A percentile compares a stretch with the other conserved stretches of the same genome.
Conservation (phyloP, 495 filamentous ascomycete genomes). For the Talaromyces borbonicus region DNA sequence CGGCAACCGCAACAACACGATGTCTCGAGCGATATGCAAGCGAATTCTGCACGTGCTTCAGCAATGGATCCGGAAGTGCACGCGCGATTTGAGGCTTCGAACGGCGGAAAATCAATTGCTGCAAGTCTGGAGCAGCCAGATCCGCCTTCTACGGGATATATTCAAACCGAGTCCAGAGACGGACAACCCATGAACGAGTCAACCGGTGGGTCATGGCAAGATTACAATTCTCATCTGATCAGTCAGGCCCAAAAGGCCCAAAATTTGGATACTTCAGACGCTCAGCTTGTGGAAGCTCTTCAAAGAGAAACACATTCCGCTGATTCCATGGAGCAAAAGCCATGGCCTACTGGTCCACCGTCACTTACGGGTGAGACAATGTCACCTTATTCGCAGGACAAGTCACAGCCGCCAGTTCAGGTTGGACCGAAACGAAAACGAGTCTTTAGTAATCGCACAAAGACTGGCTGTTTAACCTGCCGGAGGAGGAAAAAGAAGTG, state of each 20-base stretch:
- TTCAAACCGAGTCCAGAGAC: constrained; percentile 25
- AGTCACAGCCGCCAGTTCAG: constrained; percentile 38
- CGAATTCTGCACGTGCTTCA: constrained; percentile 13
- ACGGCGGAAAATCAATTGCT: constrained; percentile 11
- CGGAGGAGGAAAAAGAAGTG: constrained; percentile 96
- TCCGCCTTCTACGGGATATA: constrained; percentile 15
- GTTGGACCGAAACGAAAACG: constrained; percentile 74
- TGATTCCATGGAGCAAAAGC: constrained; percentile 25
- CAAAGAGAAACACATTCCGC: constrained; percentile 36
- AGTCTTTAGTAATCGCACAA: constrained; percentile 91
- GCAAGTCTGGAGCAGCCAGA: constrained; percentile 19
- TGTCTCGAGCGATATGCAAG: constrained; percentile 3
- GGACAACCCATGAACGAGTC: constrained; percentile 18
- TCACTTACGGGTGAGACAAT: constrained; percentile 27
- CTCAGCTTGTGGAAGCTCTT: constrained; percentile 39
- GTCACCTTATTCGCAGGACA: constrained; percentile 28
- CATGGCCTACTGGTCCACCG: constrained; percentile 15
- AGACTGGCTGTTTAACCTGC: constrained; percentile 96
- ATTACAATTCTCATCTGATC: constrained; percentile 32
- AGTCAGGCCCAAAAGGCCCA: constrained; percentile 35
- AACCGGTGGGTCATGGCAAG: constrained; percentile 27
- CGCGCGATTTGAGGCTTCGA: constrained; percentile 11
- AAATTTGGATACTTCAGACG: constrained; percentile 41
- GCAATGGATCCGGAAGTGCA: constrained; percentile 12
- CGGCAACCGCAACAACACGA: constrained; percentile 13